Evolutionary conservation across 1,139 yeast species (phyloP).

Genomic region (Magnusiomyces clavatus): DNA sequence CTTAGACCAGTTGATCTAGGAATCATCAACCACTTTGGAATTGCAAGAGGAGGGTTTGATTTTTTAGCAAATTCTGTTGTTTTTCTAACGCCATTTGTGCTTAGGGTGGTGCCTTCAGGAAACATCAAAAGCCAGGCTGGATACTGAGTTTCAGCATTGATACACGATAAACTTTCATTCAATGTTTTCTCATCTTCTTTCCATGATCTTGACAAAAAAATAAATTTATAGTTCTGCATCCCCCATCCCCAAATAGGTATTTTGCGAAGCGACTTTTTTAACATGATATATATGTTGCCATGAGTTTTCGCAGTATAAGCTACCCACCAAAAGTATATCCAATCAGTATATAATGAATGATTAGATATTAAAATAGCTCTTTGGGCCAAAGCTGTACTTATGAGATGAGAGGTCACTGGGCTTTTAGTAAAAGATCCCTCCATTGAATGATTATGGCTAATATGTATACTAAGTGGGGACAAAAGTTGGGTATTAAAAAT

Average conservation of each 20-base stretch:
- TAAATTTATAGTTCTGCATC: conserved; percentile 70
- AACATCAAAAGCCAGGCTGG: conserved; percentile 56
- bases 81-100: conserved; percentile 52
- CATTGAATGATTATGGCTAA: conserved; percentile 30
- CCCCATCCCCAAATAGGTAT: conserved; percentile 84
- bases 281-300: conserved; percentile 60
- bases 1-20: conserved; percentile 81
- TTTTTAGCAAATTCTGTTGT: conserved; percentile 52
- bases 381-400: conserved; percentile 25
- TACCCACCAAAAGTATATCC: conserved; percentile 90
- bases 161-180: conserved; percentile 45
- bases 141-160: conserved; percentile 36
- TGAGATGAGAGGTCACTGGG: conserved; percentile 22
- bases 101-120: conserved; percentile 93
- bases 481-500: conserved; percentile 28
- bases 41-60: conserved; percentile 30
- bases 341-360: conserved; percentile 91
- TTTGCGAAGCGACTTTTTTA: conserved; percentile 67
- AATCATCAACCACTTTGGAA: conserved; percentile 55
- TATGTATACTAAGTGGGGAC: conserved; percentile 28
- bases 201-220: conserved; percentile 84
- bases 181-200: conserved; percentile 56
- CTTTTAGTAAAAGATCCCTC: conserved; percentile 23
- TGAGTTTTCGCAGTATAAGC: conserved; percentile 59
- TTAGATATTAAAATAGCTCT: conserved; percentile 65